These are phyloP conservation scores for Malassezia slooffiae DNA, from an alignment of 1,284 basidiomycete genomes.

Conservation along the genomic window DNA sequence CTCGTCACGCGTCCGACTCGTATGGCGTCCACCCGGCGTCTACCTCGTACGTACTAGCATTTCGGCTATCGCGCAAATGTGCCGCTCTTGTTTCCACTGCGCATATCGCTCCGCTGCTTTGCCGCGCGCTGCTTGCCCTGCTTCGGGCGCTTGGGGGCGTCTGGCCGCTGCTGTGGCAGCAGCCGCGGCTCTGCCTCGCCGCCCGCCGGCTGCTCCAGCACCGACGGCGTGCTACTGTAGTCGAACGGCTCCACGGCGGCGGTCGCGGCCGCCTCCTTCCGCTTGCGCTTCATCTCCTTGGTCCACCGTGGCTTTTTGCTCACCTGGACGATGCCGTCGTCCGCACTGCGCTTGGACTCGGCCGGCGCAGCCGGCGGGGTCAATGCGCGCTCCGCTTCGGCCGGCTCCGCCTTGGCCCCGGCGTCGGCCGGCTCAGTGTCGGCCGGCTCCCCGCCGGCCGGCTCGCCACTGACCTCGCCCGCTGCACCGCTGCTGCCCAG, in stretches of 20 bases:
- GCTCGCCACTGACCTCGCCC: too few relatives aligned
- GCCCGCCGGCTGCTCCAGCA: conserved; percentile 2
- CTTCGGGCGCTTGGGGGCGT: background rate
- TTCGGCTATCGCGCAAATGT: conserved; percentile 2
- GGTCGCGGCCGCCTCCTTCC: background rate
- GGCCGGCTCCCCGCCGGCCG: too few relatives aligned
- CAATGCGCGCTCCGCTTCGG: background rate
- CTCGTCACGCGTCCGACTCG: too few relatives aligned
- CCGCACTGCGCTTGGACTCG: background rate
- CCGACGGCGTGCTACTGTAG: conserved; percentile 1
- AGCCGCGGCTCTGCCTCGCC: background rate
- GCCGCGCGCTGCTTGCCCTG: background rate
- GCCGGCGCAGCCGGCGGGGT: background rate
- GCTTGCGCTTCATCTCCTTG: conserved; percentile 5
- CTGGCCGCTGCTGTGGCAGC: too few relatives aligned
- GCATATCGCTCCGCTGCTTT: conserved; percentile 4
- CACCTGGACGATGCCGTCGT: conserved; percentile 5
- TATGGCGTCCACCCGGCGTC: too few relatives aligned
- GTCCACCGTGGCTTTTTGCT: conserved; percentile 9
- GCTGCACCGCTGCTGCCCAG: too few relatives aligned
- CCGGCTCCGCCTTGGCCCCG: background rate
- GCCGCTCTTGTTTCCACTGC: conserved; percentile 8
- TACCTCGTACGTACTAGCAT: too few relatives aligned
- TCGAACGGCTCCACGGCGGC: conserved; percentile 9
- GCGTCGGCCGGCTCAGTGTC: background rate